A percentile compares a stretch with the other conserved stretches of the same genome.
Evolutionary conservation across 768 basidiomycete species (phyloP).

Genomic region (Leucocoprinus birnbaumii): DNA sequence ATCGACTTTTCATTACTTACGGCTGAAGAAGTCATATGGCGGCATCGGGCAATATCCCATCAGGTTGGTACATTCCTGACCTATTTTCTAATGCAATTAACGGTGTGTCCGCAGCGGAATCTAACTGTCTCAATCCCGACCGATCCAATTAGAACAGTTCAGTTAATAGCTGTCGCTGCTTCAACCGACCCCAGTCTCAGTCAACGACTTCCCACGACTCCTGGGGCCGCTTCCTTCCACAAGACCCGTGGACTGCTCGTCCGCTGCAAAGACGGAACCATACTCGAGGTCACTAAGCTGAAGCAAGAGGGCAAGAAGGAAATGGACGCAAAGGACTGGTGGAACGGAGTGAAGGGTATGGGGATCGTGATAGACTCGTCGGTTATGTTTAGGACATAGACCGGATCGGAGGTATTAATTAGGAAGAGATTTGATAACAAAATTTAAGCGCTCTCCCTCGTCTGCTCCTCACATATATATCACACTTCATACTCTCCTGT

Average conservation of each 20-base stretch:
- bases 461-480: not conserved
- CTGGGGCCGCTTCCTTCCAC: constrained; percentile 45
- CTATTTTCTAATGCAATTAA: constrained; percentile 29
- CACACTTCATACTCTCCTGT: not conserved
- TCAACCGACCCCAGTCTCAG: constrained; percentile 3
- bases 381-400: constrained; percentile 6
- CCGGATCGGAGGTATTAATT: not conserved
- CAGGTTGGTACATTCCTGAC: constrained; percentile 41
- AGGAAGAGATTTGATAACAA: constrained; percentile 11
- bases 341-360: constrained; percentile 58
- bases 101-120: constrained; percentile 16
- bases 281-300: constrained; percentile 52
- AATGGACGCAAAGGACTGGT: constrained; percentile 66
- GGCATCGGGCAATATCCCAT: constrained; percentile 65
- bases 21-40: constrained; percentile 50
- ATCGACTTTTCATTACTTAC: constrained; percentile 58
- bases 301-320: constrained; percentile 60
- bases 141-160: constrained; percentile 29
- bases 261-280: constrained; percentile 50
- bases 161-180: constrained; percentile 30
- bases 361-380: constrained; percentile 6
- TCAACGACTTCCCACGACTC: constrained; percentile 16
- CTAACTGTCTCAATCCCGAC: constrained; percentile 17
- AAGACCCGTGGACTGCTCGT: constrained; percentile 40
- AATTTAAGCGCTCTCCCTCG: not conserved